Base-by-base conservation (phyloP, 768 basidiomycete genomes). In the Boletus insuetus region DNA sequence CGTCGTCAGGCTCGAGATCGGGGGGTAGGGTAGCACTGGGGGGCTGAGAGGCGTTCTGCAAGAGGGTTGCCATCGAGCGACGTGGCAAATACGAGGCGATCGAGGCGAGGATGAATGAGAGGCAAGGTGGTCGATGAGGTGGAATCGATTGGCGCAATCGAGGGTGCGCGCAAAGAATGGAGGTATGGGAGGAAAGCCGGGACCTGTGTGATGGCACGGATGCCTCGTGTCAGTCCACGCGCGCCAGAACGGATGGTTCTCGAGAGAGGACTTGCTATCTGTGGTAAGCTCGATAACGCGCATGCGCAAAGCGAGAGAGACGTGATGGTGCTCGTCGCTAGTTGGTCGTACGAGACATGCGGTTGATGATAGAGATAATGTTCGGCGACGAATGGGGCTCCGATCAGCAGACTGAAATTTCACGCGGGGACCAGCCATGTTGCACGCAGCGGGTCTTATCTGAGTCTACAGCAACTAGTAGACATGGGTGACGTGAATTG, bases 221-320 rank as follows among this genome's bases (percentile, higher is more conserved):
- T 74, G 81, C 81, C 80, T 82, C 81, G 78, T 83, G 81, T 81
- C 60, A 77, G 73, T 63, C 72, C 79, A 79, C 78, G 77, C 78
- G 77, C 75, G 77, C 74, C 71, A 64, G 13, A 37, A 37, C 65
- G 67, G 69, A 70, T 70, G 60, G 48, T 47, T 37, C 54, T 41
- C 46, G 57, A 58, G 35, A 37, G 35, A 37, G 35, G 29, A 37
- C 35, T 37, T 37, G 16, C 35, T 37, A 29, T 29, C 8, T 29
- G 29, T 29, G 29, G 29, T 29, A 29, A 24, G 29, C 29, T 29
- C 29, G 26, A 29, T 29, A 29, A 29, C 26, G 26, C 26, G 26
- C 24, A 24, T 24, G 24, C 24, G 24, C 24, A 29, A 8, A 9
- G 26, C 1, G 26, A 37, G 35, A 7, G 34, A 8, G 8, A 35